Evolutionary conservation across 805 yeast species (phyloP).

Genomic region (Pichia nanzhaoensis): DNA sequence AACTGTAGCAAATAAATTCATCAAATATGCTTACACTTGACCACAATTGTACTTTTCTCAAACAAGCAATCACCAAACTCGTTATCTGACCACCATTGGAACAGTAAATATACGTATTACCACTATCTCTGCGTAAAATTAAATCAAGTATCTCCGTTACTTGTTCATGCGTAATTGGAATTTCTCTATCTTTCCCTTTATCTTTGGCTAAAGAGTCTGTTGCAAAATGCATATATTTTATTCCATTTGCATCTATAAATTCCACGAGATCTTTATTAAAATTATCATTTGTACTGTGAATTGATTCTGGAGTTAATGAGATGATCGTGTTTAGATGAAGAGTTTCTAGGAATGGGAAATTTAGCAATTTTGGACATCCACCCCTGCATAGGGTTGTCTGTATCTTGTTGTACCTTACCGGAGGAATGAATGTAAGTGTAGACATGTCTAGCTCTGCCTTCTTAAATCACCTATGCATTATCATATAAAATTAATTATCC

Average conservation of each 20-base stretch:
- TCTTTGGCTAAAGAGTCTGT: constrained; percentile 55
- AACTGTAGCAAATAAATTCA: constrained; percentile 73
- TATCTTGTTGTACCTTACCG: constrained; percentile 68
- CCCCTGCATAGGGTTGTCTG: constrained; percentile 75
- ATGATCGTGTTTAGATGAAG: constrained; percentile 65
- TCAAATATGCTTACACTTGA: constrained; percentile 78
- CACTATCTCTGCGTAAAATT: constrained; percentile 48
- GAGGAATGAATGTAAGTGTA: constrained; percentile 45
- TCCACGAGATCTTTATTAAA: constrained; percentile 41
- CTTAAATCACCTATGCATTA: no score
- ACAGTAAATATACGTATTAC: constrained; percentile 82
- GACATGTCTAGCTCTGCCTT: constrained; percentile 1
- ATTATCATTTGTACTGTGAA: constrained; percentile 32
- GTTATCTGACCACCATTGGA: constrained; percentile 86
- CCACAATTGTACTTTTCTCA: constrained; percentile 82
- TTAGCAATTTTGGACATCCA: constrained; percentile 75
- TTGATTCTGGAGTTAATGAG: constrained; percentile 73
- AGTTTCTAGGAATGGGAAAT: constrained; percentile 59
- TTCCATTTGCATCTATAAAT: constrained; percentile 49
- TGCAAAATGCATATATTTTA: constrained; percentile 61
- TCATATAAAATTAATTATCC: no score
- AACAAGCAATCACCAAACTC: constrained; percentile 76
- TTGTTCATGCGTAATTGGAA: constrained; percentile 65
- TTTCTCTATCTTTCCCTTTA: constrained; percentile 76
- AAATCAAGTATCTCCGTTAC: constrained; percentile 55